Evolutionary conservation across 306 rosid genomes (phyloP), one percentile per base, ranked within the genome.

Genomic region (Cucumis melo): DNA sequence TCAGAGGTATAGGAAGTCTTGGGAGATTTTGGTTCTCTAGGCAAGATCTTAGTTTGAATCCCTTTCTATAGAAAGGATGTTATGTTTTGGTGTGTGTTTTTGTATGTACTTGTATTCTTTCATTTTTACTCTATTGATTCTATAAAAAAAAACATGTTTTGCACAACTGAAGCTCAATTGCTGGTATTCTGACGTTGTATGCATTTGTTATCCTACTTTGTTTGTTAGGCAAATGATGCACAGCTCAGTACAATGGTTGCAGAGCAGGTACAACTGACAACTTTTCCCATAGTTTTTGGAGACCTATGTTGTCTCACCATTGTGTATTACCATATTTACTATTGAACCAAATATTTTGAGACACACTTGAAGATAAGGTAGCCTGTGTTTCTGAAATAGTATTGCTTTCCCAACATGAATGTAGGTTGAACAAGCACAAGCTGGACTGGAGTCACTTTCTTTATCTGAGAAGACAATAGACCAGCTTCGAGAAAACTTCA

Each of bases 171-270:
- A 72, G 59, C 10, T 9, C 29, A 48, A 50, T 72, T 27, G 24
- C 44, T 7, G 16, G 59, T 24, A 72, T 72, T 48, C 41, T 24
- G 59, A 72, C 16, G 59, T 72, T 72, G 23, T 72, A 32, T 32
- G 36, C 36, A 32, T 32, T 73, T 80, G 56, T 61, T 73, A 55
- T 63, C 81, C 53, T 78, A 48, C 54, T 70, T 80, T 77, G 16
- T 80, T 83, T 68, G 73, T 91, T 91, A 93, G 97, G 99, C 99
- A 73, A 94, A 94, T 87, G 99, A 94, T 80, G 97, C 99, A 27
- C 99, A 94, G 53, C 97, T 94, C 44, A 94, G 99, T 87, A 92
- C 97, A 73, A 94, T 92, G 97, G 99, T 94, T 29, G 97, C 87
- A 4, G 96, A 92, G 83, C 97, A 93, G 98, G 98, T 91, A 84